These are phyloP conservation scores for Ophiostoma triangulosporum DNA, from an alignment of 2,329 filamentous ascomycete genomes.

Conservation along the genomic window DNA sequence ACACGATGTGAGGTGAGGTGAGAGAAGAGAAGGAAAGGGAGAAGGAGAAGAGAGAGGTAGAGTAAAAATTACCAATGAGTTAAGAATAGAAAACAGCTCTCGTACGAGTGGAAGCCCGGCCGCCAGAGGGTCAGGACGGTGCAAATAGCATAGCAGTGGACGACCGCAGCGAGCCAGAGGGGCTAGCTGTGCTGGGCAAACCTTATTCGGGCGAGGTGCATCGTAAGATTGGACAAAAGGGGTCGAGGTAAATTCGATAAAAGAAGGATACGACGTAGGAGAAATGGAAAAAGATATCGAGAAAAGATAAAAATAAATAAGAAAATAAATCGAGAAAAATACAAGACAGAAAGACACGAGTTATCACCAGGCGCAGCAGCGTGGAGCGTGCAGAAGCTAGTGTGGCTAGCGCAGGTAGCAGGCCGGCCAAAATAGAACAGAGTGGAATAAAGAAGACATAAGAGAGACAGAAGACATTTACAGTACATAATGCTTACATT, in stretches of 20 bases:
- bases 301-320: neutral
- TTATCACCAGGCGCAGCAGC: neutral
- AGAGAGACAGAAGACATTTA: neutral
- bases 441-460: neutral
- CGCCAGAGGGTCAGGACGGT: neutral
- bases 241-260: too few species aligned
- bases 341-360: neutral
- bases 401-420: neutral
- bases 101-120: neutral
- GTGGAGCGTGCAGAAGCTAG: neutral
- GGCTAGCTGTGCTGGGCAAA: too few species aligned
- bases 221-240: too few species aligned
- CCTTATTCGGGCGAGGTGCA: too few species aligned
- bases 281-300: neutral
- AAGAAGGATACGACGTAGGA: too few species aligned
- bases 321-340: neutral
- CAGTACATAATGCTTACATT: too few species aligned
- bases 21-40: neutral
- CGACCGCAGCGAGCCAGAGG: too few species aligned
- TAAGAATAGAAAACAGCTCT: neutral
- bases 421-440: neutral
- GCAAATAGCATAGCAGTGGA: neutral
- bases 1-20: neutral
- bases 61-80: neutral
- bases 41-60: neutral